phyloP scores from a whole-genome alignment of 257 asterid genomes.

The Ajuga chamaepitys region DNA sequence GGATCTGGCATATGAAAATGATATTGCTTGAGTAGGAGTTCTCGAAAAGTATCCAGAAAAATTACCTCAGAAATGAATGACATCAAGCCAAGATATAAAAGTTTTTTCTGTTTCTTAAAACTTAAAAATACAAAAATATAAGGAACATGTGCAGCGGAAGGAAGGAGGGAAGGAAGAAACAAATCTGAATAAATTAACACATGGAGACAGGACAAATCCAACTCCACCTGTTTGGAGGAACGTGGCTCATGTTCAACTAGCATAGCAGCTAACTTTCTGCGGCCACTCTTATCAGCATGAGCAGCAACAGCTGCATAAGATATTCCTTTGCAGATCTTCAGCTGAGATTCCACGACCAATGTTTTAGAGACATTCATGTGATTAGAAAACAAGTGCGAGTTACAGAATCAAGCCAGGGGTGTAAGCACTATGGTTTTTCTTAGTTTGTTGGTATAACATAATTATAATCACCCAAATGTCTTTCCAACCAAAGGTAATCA shows the following conservation, averaged over 20 bases:
- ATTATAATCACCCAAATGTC: neutral
- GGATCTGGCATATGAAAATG: conserved; percentile 48
- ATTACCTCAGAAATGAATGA: neutral
- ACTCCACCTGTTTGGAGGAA: conserved; percentile 75
- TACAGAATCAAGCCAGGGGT: neutral
- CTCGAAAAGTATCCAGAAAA: neutral
- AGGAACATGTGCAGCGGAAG: conserved; percentile 1
- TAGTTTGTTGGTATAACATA: neutral
- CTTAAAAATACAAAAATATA: too few species aligned
- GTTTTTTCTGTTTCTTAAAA: too few species aligned
- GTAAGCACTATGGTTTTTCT: neutral
- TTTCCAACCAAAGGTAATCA: neutral
- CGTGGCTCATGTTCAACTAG: conserved; percentile 92
- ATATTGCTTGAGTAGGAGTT: neutral
- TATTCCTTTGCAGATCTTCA: conserved; percentile 92
- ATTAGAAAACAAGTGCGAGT: neutral
- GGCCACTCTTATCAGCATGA: conserved; percentile 91
- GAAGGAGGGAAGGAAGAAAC: neutral
- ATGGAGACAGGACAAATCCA: conserved; percentile 5
- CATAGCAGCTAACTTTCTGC: conserved; percentile 96
- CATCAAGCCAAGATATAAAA: conserved; percentile 1
- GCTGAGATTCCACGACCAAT: conserved; percentile 41
- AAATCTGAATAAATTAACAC: neutral
- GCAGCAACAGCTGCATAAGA: conserved; percentile 99
- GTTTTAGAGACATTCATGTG: conserved; percentile 17